Evolutionary conservation across 1,139 yeast species (phyloP).

Genomic region (Lizanozyma gosingica): DNA sequence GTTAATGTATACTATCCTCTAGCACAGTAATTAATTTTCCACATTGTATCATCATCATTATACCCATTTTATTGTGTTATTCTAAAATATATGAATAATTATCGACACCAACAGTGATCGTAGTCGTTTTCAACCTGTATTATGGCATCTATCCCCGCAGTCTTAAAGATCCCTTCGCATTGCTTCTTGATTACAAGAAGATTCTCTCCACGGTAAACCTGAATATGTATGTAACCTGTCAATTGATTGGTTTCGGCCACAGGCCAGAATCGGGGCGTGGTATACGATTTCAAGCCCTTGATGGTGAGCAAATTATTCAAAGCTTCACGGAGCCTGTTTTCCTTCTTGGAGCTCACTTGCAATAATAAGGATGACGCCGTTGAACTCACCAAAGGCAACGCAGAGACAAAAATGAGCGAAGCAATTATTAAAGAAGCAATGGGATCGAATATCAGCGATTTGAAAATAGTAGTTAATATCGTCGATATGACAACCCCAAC

Average conservation of each 20-base stretch:
- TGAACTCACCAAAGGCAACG: conserved; percentile 74
- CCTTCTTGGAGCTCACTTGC: conserved; percentile 45
- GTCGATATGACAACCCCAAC: conserved; percentile 94
- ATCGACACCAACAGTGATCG: conserved; percentile 55
- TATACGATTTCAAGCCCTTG: conserved; percentile 76
- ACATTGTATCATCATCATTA: no score
- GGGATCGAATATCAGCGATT: conserved; percentile 74
- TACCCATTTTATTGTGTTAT: no score
- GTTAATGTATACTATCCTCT: no score
- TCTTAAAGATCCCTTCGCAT: conserved; percentile 41
- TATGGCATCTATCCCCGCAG: conserved; percentile 38
- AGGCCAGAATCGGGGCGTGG: conserved; percentile 92
- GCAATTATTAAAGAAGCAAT: conserved; percentile 87
- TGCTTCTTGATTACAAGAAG: conserved; percentile 50
- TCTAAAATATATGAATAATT: no score
- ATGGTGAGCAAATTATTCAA: conserved; percentile 59
- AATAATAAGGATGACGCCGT: conserved; percentile 70
- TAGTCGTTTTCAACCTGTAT: conserved; percentile 53
- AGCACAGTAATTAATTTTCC: no score
- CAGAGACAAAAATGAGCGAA: conserved; percentile 65
- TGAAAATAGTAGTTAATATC: conserved; percentile 41
- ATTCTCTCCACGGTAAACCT: conserved; percentile 60
- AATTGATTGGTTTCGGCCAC: conserved; percentile 32
- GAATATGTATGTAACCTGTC: conserved; percentile 61
- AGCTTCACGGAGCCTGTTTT: conserved; percentile 50